Conservation (phyloP, 345 rosid genomes). For the Angophora floribunda region DNA sequence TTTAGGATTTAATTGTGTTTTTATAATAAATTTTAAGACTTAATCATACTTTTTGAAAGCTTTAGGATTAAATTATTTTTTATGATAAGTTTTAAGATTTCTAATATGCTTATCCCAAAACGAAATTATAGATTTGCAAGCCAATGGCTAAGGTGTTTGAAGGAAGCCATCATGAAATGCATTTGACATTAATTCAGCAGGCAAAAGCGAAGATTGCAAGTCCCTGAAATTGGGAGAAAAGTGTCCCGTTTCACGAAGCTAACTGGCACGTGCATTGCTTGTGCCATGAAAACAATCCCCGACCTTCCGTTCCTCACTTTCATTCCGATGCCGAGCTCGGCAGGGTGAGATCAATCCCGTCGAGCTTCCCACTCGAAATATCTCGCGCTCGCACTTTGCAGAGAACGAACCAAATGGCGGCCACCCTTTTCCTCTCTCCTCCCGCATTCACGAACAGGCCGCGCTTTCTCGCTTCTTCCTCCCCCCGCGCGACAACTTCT, state of each 20-base stretch:
- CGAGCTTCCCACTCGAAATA: neutral
- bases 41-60: too few species aligned
- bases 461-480: constrained; percentile 5
- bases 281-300: neutral
- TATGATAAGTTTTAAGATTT: too few species aligned
- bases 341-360: neutral
- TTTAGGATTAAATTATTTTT: too few species aligned
- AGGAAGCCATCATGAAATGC: too few species aligned
- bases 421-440: neutral
- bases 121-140: too few species aligned
- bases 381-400: neutral
- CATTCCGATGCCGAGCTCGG: neutral
- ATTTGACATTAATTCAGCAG: too few species aligned
- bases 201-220: too few species aligned
- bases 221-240: neutral
- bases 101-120: too few species aligned
- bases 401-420: neutral
- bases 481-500: constrained; percentile 1
- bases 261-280: neutral
- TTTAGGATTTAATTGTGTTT: too few species aligned
- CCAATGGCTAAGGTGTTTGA: too few species aligned
- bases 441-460: neutral
- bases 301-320: neutral
- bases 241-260: neutral
- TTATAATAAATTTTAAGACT: too few species aligned